These are phyloP conservation scores for Oehlia diaphana DNA, from an alignment of 192 early-diverging fungal species.

Conservation along the genomic window DNA sequence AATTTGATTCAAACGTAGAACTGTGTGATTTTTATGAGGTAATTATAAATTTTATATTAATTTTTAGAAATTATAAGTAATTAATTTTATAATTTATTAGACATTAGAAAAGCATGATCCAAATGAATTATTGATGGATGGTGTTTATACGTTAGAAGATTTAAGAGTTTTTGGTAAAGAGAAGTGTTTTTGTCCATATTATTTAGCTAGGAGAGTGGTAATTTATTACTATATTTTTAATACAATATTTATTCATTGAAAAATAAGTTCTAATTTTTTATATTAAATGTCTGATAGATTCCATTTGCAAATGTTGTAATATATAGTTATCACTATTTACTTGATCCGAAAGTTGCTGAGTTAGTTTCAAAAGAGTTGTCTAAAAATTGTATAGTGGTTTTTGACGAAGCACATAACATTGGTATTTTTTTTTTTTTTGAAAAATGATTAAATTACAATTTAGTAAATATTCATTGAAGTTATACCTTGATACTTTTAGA, in stretches of 20 bases:
- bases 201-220: constrained; percentile 83
- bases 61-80: not conserved
- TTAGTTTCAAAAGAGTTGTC: constrained; percentile 93
- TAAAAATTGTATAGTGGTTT: constrained; percentile 95
- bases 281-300: constrained; percentile 49
- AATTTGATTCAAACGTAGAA: constrained; percentile 35
- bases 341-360: constrained; percentile 99
- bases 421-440: constrained; percentile 47
- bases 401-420: constrained; percentile 99
- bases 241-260: constrained; percentile 7
- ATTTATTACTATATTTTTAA: not conserved
- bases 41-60: not conserved
- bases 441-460: not conserved
- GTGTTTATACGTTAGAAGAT: constrained; percentile 97
- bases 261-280: constrained; percentile 10
- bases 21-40: constrained; percentile 84
- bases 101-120: constrained; percentile 65
- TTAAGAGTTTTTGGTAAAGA: constrained; percentile 76
- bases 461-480: not conserved
- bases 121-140: constrained; percentile 68
- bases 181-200: constrained; percentile 91
- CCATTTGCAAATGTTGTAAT: constrained; percentile 94
- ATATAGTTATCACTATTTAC: constrained; percentile 97
- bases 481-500: constrained; percentile 48
- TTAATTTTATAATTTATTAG: constrained; percentile 39